Evolutionary conservation across 305 asterid species (phyloP), one percentile per base, ranked within the genome.

Genomic region (Fraxinus baroniana): DNA sequence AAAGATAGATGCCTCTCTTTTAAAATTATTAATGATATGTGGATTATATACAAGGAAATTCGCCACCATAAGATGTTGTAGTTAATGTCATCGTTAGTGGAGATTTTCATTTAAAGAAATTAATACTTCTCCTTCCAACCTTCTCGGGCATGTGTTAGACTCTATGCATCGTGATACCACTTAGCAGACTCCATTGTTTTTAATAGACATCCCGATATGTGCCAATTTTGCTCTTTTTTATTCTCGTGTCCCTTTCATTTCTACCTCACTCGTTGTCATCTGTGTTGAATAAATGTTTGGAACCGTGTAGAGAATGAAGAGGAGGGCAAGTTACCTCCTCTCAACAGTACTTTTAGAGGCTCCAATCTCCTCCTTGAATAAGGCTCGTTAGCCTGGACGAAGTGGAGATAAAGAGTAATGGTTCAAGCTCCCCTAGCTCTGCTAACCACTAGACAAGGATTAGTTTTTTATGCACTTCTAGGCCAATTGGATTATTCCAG

Each of bases 161-260:
- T 72, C 20, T 73, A 73, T 73, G 1, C 49, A 33, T 73, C 5
- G 0, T 33, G 77, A 32, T 18, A 20, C 28, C 77, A n/a, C 24
- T 55, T 55, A 55, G 9, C 9, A 55, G 49, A 72, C 46, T 72
- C 49, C 0, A 0, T 26, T 72, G 26, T 32, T 13, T 72, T 72
- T 32, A 72, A 72, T 32, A 33, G 33, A 71, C 44, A 71, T 39
- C 76, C 7, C 15, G 26, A 39, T 72, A 33, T 72, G 77, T 72
- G 22, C 22, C 77, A 24, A 22, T 72, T 73, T 73, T 52, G 17
- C 1, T 55, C 70, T 24, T 68, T 68, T 41, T 79, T 79, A 79
- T 41, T 79, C 49, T 28, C 82, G 70, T 68, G 68, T 68, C 77
- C 39, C 66, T 79, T 79, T 70, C 46, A 39, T 79, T 77, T 79